phyloP scores from a whole-genome alignment of 257 asterid species.

The Fraxinus americana region DNA sequence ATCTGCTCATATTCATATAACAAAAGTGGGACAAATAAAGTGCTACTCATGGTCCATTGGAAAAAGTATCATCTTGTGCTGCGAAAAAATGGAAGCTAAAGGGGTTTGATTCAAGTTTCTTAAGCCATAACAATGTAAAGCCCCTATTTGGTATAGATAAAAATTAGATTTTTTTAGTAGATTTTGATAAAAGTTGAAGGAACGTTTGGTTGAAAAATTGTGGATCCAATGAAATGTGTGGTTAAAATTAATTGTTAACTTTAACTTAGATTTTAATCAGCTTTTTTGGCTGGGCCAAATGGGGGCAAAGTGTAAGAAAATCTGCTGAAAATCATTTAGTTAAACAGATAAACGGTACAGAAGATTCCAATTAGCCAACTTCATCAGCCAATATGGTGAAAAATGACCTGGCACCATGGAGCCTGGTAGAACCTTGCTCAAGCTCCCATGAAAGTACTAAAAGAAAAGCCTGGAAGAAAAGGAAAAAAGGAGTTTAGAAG shows the following conservation, averaged over 20 bases:
- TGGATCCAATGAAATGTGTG: too few species aligned
- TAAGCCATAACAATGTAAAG: background rate
- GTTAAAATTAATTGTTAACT: too few species aligned
- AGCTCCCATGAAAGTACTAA: background rate
- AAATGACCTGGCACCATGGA: background rate
- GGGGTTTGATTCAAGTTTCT: background rate
- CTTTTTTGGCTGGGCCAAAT: too few species aligned
- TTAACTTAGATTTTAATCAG: too few species aligned
- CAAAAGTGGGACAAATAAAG: background rate
- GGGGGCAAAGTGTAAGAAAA: background rate
- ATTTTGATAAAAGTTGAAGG: too few species aligned
- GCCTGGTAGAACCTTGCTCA: background rate
- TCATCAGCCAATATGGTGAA: background rate
- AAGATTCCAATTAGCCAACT: background rate
- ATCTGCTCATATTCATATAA: background rate
- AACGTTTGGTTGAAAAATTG: too few species aligned
- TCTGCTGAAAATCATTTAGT: background rate
- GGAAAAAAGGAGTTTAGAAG: conserved; percentile 12
- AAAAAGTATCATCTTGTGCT: background rate
- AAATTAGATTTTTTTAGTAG: too few species aligned
- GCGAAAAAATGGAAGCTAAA: conserved; percentile 4
- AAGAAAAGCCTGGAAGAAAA: background rate
- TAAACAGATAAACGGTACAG: background rate
- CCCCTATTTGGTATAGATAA: too few species aligned
- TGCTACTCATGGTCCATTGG: conserved; percentile 16